Conservation (phyloP, 2,329 filamentous ascomycete genomes). For the Aspergillus quadricinctus region DNA sequence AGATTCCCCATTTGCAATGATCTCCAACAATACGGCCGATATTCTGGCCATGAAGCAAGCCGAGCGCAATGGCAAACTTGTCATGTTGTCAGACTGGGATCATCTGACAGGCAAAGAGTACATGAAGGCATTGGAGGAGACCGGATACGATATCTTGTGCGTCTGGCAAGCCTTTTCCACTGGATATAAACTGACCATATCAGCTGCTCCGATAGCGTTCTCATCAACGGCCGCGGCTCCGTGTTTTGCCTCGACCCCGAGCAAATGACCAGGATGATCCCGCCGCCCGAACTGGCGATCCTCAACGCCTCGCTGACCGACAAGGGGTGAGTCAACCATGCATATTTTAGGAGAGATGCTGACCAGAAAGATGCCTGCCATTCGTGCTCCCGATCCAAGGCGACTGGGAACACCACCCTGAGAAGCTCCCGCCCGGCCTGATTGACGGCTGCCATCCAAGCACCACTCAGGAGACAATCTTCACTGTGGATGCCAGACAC, state of each 20-base stretch:
- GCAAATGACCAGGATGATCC: slow-evolving; percentile 9
- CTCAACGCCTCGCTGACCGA: slow-evolving; percentile 13
- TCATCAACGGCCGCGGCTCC: slow-evolving; percentile 17
- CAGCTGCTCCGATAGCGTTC: slow-evolving; percentile 18
- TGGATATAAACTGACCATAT: background rate
- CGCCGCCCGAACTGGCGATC: slow-evolving; percentile 1
- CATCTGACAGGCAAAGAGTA: slow-evolving; percentile 51
- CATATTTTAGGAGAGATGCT: background rate
- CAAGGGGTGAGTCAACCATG: slow-evolving; percentile 13
- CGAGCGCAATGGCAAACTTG: slow-evolving; percentile 42
- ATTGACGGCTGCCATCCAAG: slow-evolving; percentile 44
- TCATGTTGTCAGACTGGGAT: slow-evolving; percentile 55
- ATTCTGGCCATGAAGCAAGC: slow-evolving; percentile 47
- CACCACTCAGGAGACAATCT: slow-evolving; percentile 41
- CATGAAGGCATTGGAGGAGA: slow-evolving; percentile 22
- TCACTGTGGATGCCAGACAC: slow-evolving; percentile 36
- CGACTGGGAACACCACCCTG: slow-evolving; percentile 10
- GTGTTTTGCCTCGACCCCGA: slow-evolving; percentile 16
- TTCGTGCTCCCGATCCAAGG: slow-evolving; percentile 8
- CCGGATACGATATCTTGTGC: slow-evolving; percentile 19
- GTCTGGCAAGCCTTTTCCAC: background rate
- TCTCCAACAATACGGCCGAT: slow-evolving; percentile 39
- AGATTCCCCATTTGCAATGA: slow-evolving; percentile 48
- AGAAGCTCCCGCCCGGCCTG: slow-evolving; percentile 21
- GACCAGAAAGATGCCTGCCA: slow-evolving; percentile 8